Conservation (phyloP, 164 flowering plant genomes). For the Malania oleifera region DNA sequence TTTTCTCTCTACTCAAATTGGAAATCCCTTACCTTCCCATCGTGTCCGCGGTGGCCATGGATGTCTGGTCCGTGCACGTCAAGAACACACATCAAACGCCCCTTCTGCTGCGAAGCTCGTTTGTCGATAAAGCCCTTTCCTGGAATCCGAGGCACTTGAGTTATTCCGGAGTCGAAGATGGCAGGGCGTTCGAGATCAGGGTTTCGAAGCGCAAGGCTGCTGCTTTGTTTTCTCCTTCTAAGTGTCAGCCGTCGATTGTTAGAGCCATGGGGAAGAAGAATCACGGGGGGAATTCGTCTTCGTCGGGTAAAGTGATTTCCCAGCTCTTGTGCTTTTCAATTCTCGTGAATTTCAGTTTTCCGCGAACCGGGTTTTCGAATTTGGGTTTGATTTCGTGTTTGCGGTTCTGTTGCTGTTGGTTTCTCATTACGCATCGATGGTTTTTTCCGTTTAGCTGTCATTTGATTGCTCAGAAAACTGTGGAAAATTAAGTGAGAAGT, state of each 20-base stretch:
- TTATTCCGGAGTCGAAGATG: conserved; percentile 4
- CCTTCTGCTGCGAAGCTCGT: conserved; percentile 8
- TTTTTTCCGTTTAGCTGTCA: too few species aligned
- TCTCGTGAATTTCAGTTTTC: too few species aligned
- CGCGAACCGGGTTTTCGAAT: too few species aligned
- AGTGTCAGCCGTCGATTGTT: conserved; percentile 18
- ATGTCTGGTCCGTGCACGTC: conserved; percentile 23
- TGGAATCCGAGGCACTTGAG: conserved; percentile 7
- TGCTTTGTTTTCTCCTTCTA: conserved; percentile 5
- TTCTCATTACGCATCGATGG: too few species aligned
- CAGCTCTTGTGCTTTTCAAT: too few species aligned
- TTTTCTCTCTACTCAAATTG: too few species aligned
- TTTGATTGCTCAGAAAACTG: too few species aligned
- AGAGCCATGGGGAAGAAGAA: conserved; percentile 32
- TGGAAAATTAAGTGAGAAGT: too few species aligned
- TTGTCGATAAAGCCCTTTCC: conserved; percentile 16
- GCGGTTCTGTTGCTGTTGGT: too few species aligned
- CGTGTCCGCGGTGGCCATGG: conserved; percentile 29
- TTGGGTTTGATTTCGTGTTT: too few species aligned
- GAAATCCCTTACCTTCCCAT: too few species aligned
- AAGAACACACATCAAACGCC: conserved; percentile 18
- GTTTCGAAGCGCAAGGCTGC: conserved; percentile 14
- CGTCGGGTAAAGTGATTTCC: too few species aligned
- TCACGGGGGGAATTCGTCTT: conserved; percentile 21
- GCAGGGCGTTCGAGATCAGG: conserved; percentile 17